A percentile compares a stretch with the other conserved stretches of the same genome.
Evolutionary conservation across 257 asterid genomes (phyloP).

Genomic region (Petunia axillaris): DNA sequence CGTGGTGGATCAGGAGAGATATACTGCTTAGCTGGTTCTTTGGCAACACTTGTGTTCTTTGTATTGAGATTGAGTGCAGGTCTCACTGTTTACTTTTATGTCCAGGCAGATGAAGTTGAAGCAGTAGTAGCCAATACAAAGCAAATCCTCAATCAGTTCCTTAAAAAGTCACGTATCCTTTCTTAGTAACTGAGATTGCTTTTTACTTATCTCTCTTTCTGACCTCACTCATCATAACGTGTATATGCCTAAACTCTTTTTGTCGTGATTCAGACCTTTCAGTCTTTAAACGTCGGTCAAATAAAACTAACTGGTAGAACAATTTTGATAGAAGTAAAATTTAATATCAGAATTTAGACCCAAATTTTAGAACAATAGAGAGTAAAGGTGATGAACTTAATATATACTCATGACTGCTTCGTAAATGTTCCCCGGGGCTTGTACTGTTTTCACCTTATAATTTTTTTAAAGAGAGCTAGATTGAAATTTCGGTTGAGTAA

Average conservation of each 20-base stretch:
- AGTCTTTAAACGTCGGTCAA: neutral
- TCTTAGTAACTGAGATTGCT: slow-evolving; percentile 17
- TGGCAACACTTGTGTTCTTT: slow-evolving; percentile 15
- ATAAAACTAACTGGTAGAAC: slow-evolving; percentile 10
- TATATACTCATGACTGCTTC: neutral
- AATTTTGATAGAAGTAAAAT: neutral
- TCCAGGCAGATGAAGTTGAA: slow-evolving; percentile 82
- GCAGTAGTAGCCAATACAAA: slow-evolving; percentile 91
- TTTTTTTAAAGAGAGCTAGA: neutral
- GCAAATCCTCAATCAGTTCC: slow-evolving; percentile 87
- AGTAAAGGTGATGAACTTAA: neutral
- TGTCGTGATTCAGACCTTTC: slow-evolving; percentile 1
- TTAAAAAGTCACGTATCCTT: slow-evolving; percentile 88
- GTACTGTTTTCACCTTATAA: slow-evolving; percentile 8
- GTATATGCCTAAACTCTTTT: neutral
- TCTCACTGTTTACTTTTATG: slow-evolving; percentile 16
- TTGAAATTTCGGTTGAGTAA: slow-evolving; percentile 27
- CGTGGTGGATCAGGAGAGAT: slow-evolving; percentile 20
- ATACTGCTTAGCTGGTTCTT: slow-evolving; percentile 10
- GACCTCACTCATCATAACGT: neutral
- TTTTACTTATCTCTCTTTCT: slow-evolving; percentile 17
- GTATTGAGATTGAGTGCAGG: slow-evolving; percentile 1
- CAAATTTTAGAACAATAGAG: neutral
- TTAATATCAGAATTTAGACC: neutral
- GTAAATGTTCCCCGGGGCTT: slow-evolving; percentile 1